Percentiles rank a stretch among this genome's conserved stretches.
These are phyloP conservation scores for Ogataea neopini DNA, from an alignment of 805 yeast genomes.

Conservation along the genomic window DNA sequence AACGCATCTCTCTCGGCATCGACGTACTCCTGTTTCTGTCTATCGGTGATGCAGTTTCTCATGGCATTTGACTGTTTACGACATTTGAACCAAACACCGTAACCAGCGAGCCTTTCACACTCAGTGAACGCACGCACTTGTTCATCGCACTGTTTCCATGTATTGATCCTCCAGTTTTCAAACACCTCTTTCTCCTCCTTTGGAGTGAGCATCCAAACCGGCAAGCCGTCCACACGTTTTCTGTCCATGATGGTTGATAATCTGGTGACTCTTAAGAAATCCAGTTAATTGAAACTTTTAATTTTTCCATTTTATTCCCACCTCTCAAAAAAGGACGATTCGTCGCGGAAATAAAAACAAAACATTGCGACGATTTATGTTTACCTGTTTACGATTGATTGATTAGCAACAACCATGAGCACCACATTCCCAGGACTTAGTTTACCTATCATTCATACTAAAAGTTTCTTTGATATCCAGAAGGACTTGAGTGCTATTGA, in stretches of 20 bases:
- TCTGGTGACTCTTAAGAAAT: too few relatives aligned
- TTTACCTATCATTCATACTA: conserved; percentile 22
- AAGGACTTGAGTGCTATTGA: conserved; percentile 21
- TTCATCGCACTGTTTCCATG: conserved; percentile 68
- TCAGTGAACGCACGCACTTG: conserved; percentile 66
- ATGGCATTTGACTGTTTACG: conserved; percentile 56
- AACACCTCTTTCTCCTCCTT: conserved; percentile 73
- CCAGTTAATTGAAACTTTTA: neutral
- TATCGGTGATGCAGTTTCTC: conserved; percentile 60
- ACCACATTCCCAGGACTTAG: conserved; percentile 23
- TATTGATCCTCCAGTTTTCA: conserved; percentile 64
- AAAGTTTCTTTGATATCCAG: conserved; percentile 22
- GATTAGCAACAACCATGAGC: conserved; percentile 11
- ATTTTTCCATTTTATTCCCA: neutral
- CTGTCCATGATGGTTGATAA: conserved; percentile 24
- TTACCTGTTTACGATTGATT: neutral
- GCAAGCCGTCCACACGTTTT: conserved; percentile 44
- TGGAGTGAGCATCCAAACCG: conserved; percentile 77
- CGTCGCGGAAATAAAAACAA: conserved; percentile 1
- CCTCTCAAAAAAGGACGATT: conserved; percentile 4
- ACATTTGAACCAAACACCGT: conserved; percentile 69
- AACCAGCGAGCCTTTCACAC: conserved; percentile 64
- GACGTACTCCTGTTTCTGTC: conserved; percentile 62
- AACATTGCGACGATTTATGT: neutral
- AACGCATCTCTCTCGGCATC: conserved; percentile 69